Evolutionary conservation across 2,329 filamentous ascomycete genomes (phyloP), one percentile per base, ranked within the genome.

Genomic region (Thielaviopsis punctulata): DNA sequence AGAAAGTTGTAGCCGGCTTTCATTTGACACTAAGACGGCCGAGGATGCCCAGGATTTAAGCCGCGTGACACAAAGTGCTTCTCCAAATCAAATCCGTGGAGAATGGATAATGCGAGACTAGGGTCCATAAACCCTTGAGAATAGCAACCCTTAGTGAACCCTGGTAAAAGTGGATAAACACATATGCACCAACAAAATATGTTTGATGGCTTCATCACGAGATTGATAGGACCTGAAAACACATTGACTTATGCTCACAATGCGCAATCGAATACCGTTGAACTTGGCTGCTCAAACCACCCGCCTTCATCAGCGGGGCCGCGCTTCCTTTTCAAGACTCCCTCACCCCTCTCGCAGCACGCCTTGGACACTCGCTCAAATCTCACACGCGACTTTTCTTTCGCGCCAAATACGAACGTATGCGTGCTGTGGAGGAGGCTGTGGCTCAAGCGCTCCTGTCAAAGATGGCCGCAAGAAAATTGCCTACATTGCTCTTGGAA

Each of bases 401-500:
- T n/a, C n/a, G n/a, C n/a, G n/a, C n/a, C n/a, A n/a, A n/a, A n/a
- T n/a, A n/a, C 13, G 30, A 1, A 9, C 4, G 5, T 52, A 48
- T 22, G 21, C 45, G 48, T 52, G 43, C 50, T 48, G 62, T 51
- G 70, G 68, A 24, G 64, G 62, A 24, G 68, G 65, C 51, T 62
- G 62, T 54, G 64, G 61, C 18, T 62, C 62, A 44, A 59, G 59
- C 59, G 58, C 58, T 57, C 47, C 61, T 62, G 13, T n/a, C 13
- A 15, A 48, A n/a, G 45, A 27, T 5, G 21, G 23, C 52, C 59
- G 62, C 45, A 64, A 57, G 58, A 68, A 65, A 58, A 73, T 66
- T 45, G 87, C 84, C 0, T 94, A 86, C 63, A 79, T 98, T 60
- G 92, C 90, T 7, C 71, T 98, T 6, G 92, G 92, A 1, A 95